These are phyloP conservation scores for Aspergillus jensenii DNA, from an alignment of 2,329 filamentous ascomycete species.

Conservation along the genomic window DNA sequence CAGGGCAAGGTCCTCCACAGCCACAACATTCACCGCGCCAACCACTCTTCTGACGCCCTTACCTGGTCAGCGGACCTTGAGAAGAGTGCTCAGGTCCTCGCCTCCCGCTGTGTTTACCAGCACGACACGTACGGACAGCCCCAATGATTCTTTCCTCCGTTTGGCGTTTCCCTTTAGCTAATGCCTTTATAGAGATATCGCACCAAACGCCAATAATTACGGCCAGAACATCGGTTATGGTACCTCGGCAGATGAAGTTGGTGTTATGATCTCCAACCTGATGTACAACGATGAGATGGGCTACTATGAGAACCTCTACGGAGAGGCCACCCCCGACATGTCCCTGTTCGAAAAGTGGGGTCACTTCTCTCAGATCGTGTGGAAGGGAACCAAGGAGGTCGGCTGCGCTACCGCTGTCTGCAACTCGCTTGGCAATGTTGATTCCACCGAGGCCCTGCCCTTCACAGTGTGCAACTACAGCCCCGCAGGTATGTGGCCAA, in stretches of 20 bases:
- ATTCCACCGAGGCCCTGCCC: constrained; percentile 50
- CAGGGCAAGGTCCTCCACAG: constrained; percentile 54
- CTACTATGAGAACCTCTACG: constrained; percentile 60
- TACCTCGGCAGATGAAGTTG: constrained; percentile 57
- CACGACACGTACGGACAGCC: constrained; percentile 67
- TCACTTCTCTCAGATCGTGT: constrained; percentile 75
- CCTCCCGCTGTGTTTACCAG: constrained; percentile 66
- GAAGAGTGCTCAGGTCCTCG: constrained; percentile 62
- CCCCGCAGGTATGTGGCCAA: constrained; percentile 61
- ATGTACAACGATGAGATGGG: constrained; percentile 85
- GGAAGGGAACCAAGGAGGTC: constrained; percentile 61
- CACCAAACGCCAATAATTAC: constrained; percentile 59
- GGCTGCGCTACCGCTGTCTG: constrained; percentile 60
- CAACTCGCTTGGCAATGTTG: constrained; percentile 44
- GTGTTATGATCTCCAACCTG: constrained; percentile 70
- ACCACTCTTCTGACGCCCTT: constrained; percentile 70
- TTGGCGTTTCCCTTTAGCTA: not conserved
- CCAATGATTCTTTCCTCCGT: not conserved
- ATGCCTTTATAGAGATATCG: constrained; percentile 40
- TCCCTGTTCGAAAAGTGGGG: constrained; percentile 66
- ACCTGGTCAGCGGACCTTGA: constrained; percentile 67
- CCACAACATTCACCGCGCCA: constrained; percentile 84
- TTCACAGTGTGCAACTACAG: constrained; percentile 90
- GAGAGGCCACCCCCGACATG: constrained; percentile 59
- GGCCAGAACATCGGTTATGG: constrained; percentile 90